Evolutionary conservation across 371 early-diverging fungal genomes (phyloP).

Genomic region (Parasitella parasitica): DNA sequence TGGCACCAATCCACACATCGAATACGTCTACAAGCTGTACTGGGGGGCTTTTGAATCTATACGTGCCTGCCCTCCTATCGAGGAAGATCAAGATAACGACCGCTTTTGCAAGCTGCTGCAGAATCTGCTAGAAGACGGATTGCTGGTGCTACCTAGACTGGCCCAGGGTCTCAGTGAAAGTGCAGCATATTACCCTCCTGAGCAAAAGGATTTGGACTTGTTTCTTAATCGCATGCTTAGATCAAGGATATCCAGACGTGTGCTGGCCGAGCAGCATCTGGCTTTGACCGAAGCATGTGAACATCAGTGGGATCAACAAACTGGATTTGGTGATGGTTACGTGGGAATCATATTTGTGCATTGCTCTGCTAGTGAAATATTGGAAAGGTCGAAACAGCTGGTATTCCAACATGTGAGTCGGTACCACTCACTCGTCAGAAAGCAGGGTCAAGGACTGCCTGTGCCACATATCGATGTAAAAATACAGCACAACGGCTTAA

Average conservation of each 20-base stretch:
- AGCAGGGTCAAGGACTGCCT: background rate
- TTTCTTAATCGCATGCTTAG: constrained; percentile 90
- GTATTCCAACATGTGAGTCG: constrained; percentile 25
- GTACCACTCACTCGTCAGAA: background rate
- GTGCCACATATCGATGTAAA: constrained; percentile 28
- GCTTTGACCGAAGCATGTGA: constrained; percentile 71
- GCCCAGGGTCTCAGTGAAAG: constrained; percentile 86
- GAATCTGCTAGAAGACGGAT: constrained; percentile 70
- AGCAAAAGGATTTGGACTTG: constrained; percentile 55
- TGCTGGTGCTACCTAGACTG: constrained; percentile 83
- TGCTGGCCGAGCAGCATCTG: constrained; percentile 92
- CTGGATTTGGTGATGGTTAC: constrained; percentile 45
- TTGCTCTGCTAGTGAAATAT: constrained; percentile 53
- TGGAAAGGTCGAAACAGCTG: constrained; percentile 37
- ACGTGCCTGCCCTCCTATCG: constrained; percentile 65
- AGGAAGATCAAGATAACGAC: constrained; percentile 71
- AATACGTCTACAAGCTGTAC: constrained; percentile 84
- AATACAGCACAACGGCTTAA: constrained; percentile 13
- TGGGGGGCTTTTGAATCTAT: constrained; percentile 87
- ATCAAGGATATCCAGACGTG: constrained; percentile 89
- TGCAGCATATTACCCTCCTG: constrained; percentile 44
- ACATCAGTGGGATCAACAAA: constrained; percentile 34
- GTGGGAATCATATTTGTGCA: constrained; percentile 64
- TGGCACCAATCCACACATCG: constrained; percentile 90
- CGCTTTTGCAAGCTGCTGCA: constrained; percentile 74